Conservation (phyloP, 2,329 filamentous ascomycete species). For the Arthrobotrys sphaeroides region DNA sequence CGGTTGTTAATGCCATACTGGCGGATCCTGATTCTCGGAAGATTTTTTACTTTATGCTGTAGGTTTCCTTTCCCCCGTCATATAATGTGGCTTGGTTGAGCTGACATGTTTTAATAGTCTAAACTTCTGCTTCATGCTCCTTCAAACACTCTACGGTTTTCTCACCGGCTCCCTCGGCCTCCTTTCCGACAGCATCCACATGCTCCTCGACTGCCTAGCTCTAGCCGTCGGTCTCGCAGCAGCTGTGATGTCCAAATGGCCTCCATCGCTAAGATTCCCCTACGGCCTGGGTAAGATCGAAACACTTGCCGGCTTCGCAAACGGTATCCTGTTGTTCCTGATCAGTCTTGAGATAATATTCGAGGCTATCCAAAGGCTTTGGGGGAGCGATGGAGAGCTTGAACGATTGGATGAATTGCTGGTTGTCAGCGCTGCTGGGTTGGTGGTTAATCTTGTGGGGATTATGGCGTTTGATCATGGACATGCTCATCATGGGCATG, state of each 20-base stretch:
- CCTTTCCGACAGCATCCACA: conserved; percentile 97
- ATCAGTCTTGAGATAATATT: conserved; percentile 96
- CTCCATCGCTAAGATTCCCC: conserved; percentile 84
- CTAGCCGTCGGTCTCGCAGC: conserved; percentile 89
- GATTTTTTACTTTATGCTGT: conserved; percentile 98
- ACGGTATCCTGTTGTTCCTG: conserved; percentile 93
- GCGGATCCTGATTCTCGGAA: conserved; percentile 90
- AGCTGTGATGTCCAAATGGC: conserved; percentile 96
- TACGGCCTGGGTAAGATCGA: conserved; percentile 98
- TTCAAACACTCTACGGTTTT: conserved; percentile 94
- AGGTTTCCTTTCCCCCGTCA: conserved; percentile 59
- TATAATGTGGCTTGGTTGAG: neutral
- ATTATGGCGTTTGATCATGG: conserved; percentile 80
- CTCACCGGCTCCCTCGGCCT: conserved; percentile 91
- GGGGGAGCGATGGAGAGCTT: conserved; percentile 79
- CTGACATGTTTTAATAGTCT: conserved; percentile 68
- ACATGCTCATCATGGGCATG: conserved; percentile 65
- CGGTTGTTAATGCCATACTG: conserved; percentile 84
- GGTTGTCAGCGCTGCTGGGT: conserved; percentile 83
- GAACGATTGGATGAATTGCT: conserved; percentile 86
- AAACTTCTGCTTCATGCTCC: conserved; percentile 92
- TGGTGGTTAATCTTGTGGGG: conserved; percentile 90
- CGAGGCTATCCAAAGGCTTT: conserved; percentile 87
- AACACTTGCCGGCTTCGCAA: conserved; percentile 93
- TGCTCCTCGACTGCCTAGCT: conserved; percentile 98